Evolutionary conservation across 345 rosid species (phyloP), one percentile per base, ranked within the genome.

Genomic region (Cochlearia excelsa): DNA sequence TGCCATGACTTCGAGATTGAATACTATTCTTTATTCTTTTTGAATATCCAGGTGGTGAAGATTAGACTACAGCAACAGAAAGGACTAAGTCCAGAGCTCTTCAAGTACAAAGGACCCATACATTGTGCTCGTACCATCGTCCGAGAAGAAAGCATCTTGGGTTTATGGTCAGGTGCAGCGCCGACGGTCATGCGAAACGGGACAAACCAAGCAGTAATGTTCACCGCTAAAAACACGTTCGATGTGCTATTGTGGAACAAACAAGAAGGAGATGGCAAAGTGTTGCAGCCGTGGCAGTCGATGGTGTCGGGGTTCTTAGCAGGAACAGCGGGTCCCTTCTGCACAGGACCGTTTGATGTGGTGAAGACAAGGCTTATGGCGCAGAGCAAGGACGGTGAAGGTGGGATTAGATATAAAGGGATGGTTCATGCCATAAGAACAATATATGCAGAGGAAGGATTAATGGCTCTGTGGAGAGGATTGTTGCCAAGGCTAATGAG

Each of bases 341-440:
- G 99, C 66, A 93, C 99, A 0, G 97, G 99, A 8, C 99, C 99
- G 0, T 93, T 93, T 26, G 99, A 93, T 71, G 99, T 93, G n/a
- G 99, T 93, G 26, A 93, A 93, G 70, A 93, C 99, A 4, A 85
- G 99, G 79, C 51, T 89, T 59, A 93, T 89, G 99, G 97, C 97
- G 53, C 99, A 93, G 50, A 84, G 65, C 33, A 66, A 80, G 54
- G 81, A 72, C 38, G 77, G 77, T 29, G 65, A 57, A 57, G 94
- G 91, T 16, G 77, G 69, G 38, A 10, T 83, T 59, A 92, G 78
- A 76, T 92, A 92, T 74, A 89, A 68, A 74, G 95, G 99, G 28
- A 88, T 93, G 99, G 68, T 89, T 67, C 92, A 93, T 52, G 97
- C 95, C 3, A 85, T 93, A 62, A 75, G 82, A 57, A 86, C 86